Base-by-base conservation (phyloP, 106 monocot species). In the Acorus gramineus region DNA sequence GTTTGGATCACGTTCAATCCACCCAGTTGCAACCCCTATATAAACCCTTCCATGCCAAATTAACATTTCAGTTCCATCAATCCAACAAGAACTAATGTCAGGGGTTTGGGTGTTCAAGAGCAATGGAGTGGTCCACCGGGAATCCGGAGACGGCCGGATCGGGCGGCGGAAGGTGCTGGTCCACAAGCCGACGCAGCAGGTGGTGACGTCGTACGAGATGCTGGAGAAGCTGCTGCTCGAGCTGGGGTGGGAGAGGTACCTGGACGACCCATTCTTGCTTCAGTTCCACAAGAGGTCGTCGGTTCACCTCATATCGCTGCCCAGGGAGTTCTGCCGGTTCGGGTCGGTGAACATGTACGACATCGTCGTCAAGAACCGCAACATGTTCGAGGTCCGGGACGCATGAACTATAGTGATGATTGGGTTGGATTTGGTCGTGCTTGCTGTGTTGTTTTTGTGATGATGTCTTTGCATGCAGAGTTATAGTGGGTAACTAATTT, bases 361-460 rank as follows among this genome's bases (percentile, higher is more conserved):
- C 63, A 73, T 89, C 57, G 89, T 89, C 55, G 89, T 89, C 68
- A 85, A 85, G 74, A 76, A 61, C 43, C 76, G 89, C 44, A 85
- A 89, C 63, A 66, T 77, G 56, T 89, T 89, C 50, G 82, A 85
- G 79, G 89, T 89, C 60, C 73, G 82, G 11, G 85, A 89, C 55
- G 73, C 61, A 8, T 78, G 78, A 78, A 7, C 11, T 59, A 28
- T 28, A 28, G 28, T 28, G 28, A 28, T 28, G 28, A 28, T 28
- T 28, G 28, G 28, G 28, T 28, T 28, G 28, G 28, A 28, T 28
- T 28, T 28, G 28, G 28, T 28, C 28, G 28, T 28, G 28, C 28
- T 28, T 28, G 28, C 28, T 28, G 28, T 28, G 28, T 28, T 28
- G 28, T 28, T 28, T 28, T 28, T 28, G 0, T 0, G 28, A 28